Evolutionary conservation across 352 stramenopile species (phyloP).

Genomic region (Phytopythium oedochilum): DNA sequence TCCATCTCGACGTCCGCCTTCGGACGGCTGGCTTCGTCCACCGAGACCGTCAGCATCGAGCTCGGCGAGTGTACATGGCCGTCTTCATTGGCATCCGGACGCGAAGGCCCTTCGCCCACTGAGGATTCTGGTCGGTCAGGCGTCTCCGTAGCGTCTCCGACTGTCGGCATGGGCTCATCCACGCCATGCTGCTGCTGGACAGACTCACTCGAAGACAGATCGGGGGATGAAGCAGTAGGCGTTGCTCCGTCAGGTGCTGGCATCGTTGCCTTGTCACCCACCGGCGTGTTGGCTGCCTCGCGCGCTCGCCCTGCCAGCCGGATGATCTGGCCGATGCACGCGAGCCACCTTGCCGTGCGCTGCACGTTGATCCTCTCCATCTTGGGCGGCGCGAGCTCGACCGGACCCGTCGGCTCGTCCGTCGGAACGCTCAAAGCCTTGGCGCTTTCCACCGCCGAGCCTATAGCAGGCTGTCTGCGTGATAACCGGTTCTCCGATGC

Average conservation of each 20-base stretch:
- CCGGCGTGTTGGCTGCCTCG: conserved; percentile 9
- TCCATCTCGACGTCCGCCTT: not conserved
- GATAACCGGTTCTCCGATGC: not conserved
- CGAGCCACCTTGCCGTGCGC: conserved; percentile 66
- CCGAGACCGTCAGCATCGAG: not conserved
- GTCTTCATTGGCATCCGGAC: not conserved
- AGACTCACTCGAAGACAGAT: not conserved
- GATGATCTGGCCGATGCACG: conserved; percentile 65
- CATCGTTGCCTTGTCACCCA: not conserved
- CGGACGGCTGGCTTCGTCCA: not conserved
- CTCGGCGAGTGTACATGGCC: not conserved
- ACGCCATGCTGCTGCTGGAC: not conserved
- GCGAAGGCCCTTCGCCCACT: no score
- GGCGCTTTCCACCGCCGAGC: not conserved
- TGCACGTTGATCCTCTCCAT: conserved; percentile 82
- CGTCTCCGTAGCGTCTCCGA: not conserved
- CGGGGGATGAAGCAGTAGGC: not conserved
- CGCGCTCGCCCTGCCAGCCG: conserved; percentile 22
- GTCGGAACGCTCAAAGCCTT: not conserved
- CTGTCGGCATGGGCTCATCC: not conserved
- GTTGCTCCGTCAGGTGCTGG: not conserved
- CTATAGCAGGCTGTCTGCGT: not conserved
- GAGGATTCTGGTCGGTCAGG: not conserved
- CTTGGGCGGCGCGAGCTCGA: conserved; percentile 44
- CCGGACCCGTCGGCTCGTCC: conserved; percentile 7